Base-by-base conservation (phyloP, 768 basidiomycete genomes). In the Hysterangium stoloniferum region DNA sequence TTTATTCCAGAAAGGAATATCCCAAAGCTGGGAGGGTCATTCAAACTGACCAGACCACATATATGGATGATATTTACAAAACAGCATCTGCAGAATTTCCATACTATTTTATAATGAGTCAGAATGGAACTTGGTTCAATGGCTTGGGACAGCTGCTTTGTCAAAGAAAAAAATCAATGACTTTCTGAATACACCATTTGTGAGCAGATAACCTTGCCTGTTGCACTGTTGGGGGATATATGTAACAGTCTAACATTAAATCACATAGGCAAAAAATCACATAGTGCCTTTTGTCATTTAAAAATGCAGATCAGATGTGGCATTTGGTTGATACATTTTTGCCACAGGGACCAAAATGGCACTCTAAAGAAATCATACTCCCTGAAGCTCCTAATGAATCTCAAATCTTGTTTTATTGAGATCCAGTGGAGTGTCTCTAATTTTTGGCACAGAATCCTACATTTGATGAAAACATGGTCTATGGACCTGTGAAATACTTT, bases 391-490 rank as follows among this genome's bases (percentile, higher is more conserved):
- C 29, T 12, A 28, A 31, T 28, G 48, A 48, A 8, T 31, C 45
- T 4, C 15, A 47, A 24, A 13, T 46, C 8, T 33, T 47, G 5
- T 27, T 48, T 20, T 54, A 54, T 46, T 34, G 51, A 31, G 44
- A 53, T 28, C 52, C 52, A 4, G 52, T 53, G 12, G 52, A 47
- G 29, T 53, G 52, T 28, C 27, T 53, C 2, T 3, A 53, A 27
- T 53, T n/a, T n/a, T n/a, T n/a, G n/a, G n/a, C n/a, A n/a, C n/a
- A n/a, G n/a, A n/a, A n/a, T n/a, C n/a, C n/a, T n/a, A n/a, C n/a
- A n/a, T n/a, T n/a, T n/a, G n/a, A n/a, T n/a, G n/a, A n/a, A n/a
- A n/a, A n/a, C n/a, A n/a, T n/a, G n/a, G n/a, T n/a, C n/a, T n/a
- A n/a, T n/a, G n/a, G n/a, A n/a, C n/a, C n/a, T n/a, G n/a, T n/a